Conservation (phyloP, 345 rosid species). For the Acer yangbiense region DNA sequence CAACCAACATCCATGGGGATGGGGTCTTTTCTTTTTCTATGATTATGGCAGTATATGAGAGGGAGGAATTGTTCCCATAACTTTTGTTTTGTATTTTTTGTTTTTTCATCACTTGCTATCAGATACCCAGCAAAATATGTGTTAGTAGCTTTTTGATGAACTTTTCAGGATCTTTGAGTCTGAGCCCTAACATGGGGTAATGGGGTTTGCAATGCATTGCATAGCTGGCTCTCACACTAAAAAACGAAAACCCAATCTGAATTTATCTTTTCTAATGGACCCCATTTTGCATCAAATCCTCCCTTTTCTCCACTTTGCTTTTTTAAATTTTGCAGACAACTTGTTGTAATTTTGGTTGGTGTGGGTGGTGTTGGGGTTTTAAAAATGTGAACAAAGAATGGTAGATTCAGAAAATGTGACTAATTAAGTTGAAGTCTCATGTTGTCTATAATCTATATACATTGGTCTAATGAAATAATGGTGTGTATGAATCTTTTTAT, state of each 20-base stretch:
- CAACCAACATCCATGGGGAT: not conserved
- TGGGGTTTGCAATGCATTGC: not conserved
- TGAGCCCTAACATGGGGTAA: slow-evolving; percentile 5
- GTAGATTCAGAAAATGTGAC: not conserved
- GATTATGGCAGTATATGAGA: not conserved
- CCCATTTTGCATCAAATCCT: slow-evolving; percentile 12
- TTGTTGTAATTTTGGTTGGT: slow-evolving; percentile 22
- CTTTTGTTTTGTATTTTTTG: not conserved
- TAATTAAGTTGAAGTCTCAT: too few species aligned
- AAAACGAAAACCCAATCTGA: slow-evolving; percentile 30
- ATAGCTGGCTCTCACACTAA: slow-evolving; percentile 37
- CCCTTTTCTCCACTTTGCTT: not conserved
- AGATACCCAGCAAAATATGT: slow-evolving; percentile 9
- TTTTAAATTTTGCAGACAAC: slow-evolving; percentile 21
- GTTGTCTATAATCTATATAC: too few species aligned
- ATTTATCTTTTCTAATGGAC: slow-evolving; percentile 16
- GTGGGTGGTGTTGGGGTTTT: slow-evolving; percentile 18
- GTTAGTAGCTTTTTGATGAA: slow-evolving; percentile 9
- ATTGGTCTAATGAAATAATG: too few species aligned
- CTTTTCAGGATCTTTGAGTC: slow-evolving; percentile 26
- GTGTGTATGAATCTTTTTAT: too few species aligned
- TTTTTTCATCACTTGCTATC: not conserved
- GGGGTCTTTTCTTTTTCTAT: not conserved
- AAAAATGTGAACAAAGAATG: slow-evolving; percentile 15
- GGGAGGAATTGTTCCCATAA: not conserved